Evolutionary conservation across 2,329 filamentous ascomycete genomes (phyloP), one percentile per base, ranked within the genome.

Genomic region (Beauveria sp.): DNA sequence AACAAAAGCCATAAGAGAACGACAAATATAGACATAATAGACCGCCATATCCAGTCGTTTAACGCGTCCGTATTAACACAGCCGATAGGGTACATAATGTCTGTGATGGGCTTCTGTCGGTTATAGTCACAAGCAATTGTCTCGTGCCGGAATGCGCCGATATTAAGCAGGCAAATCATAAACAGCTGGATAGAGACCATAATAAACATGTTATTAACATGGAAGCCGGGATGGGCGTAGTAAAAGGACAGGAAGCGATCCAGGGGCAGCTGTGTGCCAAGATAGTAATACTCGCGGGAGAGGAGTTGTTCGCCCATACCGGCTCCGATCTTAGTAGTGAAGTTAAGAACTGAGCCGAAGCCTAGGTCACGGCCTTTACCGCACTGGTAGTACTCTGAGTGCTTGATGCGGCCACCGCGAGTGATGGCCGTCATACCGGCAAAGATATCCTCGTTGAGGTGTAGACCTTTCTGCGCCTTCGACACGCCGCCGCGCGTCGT

Each of bases 221-320:
- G 95, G 87, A 99, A 99, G 77, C 95, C 95, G 67, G 95, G 89
- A 80, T 99, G 95, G 58, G 95, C 95, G 74, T 98, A 99, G 85
- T 96, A 99, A 83, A 99, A 99, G 0, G 95, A 99, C 71, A 99
- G 75, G 87, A 99, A 99, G 57, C 95, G 92, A 75, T 99, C 95
- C 58, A 99, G 82, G 63, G 95, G 95, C 60, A 99, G 85, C 74
- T 99, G 95, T 7, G 95, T 99, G 67, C 95, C 95, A 63, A 99
- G 86, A 75, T 99, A 99, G 77, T 99, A 99, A 81, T 99, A 99
- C 78, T 99, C 95, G 69, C 95, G 89, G 67, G 95, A 98, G 69
- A 99, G 81, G 89, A 99, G 93, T 74, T 99, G 95, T 75, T 99
- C 95, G 72, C 95, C 95, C 95, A 99, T 99, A 86, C 95, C 95